Base-by-base conservation (phyloP, 768 basidiomycete species). In the Porphyrellus cyaneotinctus region DNA sequence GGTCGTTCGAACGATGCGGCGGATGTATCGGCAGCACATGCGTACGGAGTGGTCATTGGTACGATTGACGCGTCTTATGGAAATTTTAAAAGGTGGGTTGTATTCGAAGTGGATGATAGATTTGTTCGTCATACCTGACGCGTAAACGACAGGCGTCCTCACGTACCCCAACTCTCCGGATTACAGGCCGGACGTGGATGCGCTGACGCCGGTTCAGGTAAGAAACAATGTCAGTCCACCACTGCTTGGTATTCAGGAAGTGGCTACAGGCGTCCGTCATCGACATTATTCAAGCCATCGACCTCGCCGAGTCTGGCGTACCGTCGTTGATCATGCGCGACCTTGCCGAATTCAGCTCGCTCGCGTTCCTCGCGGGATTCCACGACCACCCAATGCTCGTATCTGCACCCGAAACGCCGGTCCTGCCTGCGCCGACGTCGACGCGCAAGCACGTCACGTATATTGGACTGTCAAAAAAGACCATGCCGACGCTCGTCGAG, bases 171-270 rank as follows among this genome's bases (percentile, higher is more conserved):
- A 76, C 51, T 94, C 91, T 0, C 84, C 88, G 14, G 92, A 95
- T 63, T 95, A 91, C 66, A 76, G 93, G 37, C 87, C 90, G 2
- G 95, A 99, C 61, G 75, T 94, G 37, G 95, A 98, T 63, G 69
- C 74, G 20, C 74, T 97, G 33, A 82, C 83, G 20, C 88, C 91
- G 38, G 81, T 91, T 8, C 90, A 92, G 79, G 88, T 88, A 64
- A 35, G 74, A 50, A 38, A 38, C 17, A 12, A 39, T 2, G 35
- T 10, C 14, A 17, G 20, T 2, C 39, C 7, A 35, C 28, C 12
- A 5, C 10, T n/a, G 20, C 6, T 47, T 9, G 6, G 11, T 31
- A 39, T 38, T 58, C 15, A 53, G 20, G 49, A 64, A 13, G 47
- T 62, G 59, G n/a, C 66, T 2, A n/a, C 47, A 98, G 83, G 72